phyloP scores from a whole-genome alignment of 2,329 filamentous ascomycete species.

The Fonsecaea multimorphosa region DNA sequence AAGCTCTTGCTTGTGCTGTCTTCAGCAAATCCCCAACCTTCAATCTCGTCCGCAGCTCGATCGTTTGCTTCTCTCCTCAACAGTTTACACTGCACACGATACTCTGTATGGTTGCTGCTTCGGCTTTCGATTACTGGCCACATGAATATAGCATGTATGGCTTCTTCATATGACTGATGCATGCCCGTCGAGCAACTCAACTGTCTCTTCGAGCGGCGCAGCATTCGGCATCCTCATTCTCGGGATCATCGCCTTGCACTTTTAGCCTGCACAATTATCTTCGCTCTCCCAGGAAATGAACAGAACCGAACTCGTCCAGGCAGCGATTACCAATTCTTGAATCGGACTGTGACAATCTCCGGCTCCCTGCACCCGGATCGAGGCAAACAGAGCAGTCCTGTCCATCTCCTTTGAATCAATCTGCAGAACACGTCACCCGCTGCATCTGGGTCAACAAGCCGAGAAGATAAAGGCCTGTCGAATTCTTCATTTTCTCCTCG shows the following conservation, averaged over 20 bases:
- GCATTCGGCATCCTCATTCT: slow-evolving; percentile 12
- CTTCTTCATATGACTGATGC: slow-evolving; percentile 18
- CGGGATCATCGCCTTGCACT: background rate
- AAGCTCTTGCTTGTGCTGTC: slow-evolving; percentile 14
- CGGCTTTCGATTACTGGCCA: slow-evolving; percentile 16
- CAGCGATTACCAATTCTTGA: background rate
- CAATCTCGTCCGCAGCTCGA: background rate
- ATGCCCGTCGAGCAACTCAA: background rate
- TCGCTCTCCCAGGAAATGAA: background rate
- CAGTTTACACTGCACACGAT: slow-evolving; percentile 11
- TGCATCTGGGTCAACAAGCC: background rate
- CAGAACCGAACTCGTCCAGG: background rate
- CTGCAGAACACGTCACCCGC: background rate
- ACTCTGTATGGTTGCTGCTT: slow-evolving; percentile 2
- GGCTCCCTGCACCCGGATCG: background rate
- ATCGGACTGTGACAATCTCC: background rate
- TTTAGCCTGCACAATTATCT: background rate
- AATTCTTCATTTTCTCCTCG: background rate
- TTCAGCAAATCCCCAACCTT: background rate
- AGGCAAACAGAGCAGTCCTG: background rate
- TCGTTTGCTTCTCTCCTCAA: background rate
- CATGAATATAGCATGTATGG: slow-evolving; percentile 21
- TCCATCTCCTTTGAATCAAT: background rate
- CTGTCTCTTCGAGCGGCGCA: background rate
- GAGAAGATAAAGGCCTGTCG: background rate